Percentiles rank a stretch among this genome's conserved stretches.
Conservation (phyloP, 2,329 filamentous ascomycete genomes). For the Onygenales sp. region DNA sequence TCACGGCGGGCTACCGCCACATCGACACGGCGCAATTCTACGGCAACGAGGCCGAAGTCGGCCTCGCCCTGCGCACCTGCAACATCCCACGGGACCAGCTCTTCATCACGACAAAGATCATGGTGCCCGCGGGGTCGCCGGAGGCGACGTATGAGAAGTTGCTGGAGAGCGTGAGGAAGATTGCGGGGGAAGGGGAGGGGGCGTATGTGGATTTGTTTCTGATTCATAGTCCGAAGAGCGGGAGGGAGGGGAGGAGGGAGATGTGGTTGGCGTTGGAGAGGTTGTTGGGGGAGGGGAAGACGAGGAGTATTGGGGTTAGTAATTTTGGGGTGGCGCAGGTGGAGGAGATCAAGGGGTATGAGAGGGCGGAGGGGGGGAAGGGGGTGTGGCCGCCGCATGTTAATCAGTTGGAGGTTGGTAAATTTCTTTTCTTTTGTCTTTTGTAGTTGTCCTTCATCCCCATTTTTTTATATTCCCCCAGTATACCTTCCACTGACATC, state of each 20-base stretch:
- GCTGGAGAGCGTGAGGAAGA: constrained; percentile 53
- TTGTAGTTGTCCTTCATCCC: too few relatives aligned
- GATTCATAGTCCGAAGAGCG: constrained; percentile 55
- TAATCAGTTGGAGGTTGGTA: constrained; percentile 61
- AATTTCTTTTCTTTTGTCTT: background rate
- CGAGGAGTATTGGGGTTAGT: constrained; percentile 60
- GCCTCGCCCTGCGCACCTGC: constrained; percentile 51
- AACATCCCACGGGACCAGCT: constrained; percentile 43
- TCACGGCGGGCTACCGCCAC: constrained; percentile 36
- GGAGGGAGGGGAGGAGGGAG: constrained; percentile 45
- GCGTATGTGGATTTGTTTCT: constrained; percentile 65
- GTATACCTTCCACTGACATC: background rate
- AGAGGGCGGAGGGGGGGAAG: constrained; percentile 25
- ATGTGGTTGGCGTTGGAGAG: constrained; percentile 60
- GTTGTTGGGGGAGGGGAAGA: constrained; percentile 49
- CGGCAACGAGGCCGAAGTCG: constrained; percentile 58
- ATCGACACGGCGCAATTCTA: constrained; percentile 58
- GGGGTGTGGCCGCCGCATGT: constrained; percentile 57
- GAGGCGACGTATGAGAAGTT: constrained; percentile 52
- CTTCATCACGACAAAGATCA: constrained; percentile 64
- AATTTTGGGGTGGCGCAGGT: constrained; percentile 62
- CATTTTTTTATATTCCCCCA: background rate
- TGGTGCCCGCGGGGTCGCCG: constrained; percentile 42
- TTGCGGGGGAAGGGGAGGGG: constrained; percentile 40
- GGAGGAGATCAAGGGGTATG: constrained; percentile 57